These are phyloP conservation scores for Penicillium diatomitis DNA, from an alignment of 495 filamentous ascomycete genomes.

Conservation along the genomic window DNA sequence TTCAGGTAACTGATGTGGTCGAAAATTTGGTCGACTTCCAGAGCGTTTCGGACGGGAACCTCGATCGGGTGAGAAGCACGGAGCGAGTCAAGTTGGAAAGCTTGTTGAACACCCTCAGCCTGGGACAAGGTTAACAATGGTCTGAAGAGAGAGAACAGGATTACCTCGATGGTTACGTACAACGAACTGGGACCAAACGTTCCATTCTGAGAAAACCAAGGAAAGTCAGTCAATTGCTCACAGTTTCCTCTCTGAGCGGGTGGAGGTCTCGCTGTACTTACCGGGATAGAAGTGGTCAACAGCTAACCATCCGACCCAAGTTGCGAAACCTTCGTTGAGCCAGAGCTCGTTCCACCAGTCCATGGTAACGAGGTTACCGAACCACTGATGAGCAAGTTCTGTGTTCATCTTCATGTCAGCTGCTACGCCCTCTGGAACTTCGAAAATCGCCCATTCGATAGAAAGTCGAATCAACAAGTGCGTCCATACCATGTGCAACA, in stretches of 20 bases:
- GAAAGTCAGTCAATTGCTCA: too few species aligned
- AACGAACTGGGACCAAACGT: constrained; percentile 92
- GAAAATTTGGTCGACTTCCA: constrained; percentile 95
- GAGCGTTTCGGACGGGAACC: constrained; percentile 77
- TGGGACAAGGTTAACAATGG: constrained; percentile 34
- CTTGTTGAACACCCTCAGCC: constrained; percentile 85
- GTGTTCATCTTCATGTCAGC: constrained; percentile 3
- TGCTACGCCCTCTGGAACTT: background rate
- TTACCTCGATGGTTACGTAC: constrained; percentile 55
- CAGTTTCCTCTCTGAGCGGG: too few species aligned
- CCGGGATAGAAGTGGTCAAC: constrained; percentile 81
- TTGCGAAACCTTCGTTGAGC: constrained; percentile 96
- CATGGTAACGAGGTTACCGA: constrained; percentile 81
- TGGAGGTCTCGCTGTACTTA: constrained; percentile 15
- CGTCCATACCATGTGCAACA: constrained; percentile 54
- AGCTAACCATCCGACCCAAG: constrained; percentile 95
- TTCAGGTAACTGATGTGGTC: constrained; percentile 94
- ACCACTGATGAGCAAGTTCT: constrained; percentile 98
- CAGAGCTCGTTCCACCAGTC: constrained; percentile 92
- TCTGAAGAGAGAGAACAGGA: background rate
- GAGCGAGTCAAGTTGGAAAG: constrained; percentile 78
- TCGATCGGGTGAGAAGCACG: constrained; percentile 91
- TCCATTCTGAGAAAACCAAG: constrained; percentile 53
- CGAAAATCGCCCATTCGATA: background rate
- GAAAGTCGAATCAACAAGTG: constrained; percentile 8